Percentiles rank a stretch among this genome's conserved stretches.
phyloP scores from a whole-genome alignment of 805 yeast genomes.

The Wickerhamiella cacticola region DNA sequence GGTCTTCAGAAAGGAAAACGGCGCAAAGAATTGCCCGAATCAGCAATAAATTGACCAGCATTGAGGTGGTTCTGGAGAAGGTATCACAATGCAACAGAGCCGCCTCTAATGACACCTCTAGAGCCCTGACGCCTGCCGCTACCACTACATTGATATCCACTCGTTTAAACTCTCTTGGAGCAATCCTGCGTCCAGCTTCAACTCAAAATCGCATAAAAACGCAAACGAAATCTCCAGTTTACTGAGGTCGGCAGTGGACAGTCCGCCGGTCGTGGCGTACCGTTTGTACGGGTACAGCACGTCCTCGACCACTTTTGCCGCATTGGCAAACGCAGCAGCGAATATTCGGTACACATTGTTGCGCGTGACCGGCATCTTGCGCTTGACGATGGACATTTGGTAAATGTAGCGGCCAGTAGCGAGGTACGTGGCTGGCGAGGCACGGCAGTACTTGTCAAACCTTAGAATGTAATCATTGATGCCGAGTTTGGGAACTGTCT shows the following conservation, averaged over 20 bases:
- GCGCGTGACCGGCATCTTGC: conserved; percentile 28
- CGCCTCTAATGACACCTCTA: too few relatives aligned
- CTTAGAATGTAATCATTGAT: conserved; percentile 28
- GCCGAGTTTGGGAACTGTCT: conserved; percentile 23
- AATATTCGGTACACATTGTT: conserved; percentile 35
- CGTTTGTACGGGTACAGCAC: conserved; percentile 35
- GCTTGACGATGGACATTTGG: conserved; percentile 26
- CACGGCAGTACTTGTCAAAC: conserved; percentile 32
- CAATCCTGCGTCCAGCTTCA: conserved; percentile 33
- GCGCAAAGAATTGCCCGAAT: not conserved
- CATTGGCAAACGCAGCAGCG: conserved; percentile 35
- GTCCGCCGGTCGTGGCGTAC: conserved; percentile 39
- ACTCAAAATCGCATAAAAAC: conserved; percentile 39
- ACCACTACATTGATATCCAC: not conserved
- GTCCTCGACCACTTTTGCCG: conserved; percentile 40
- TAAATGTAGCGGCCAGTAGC: conserved; percentile 30
- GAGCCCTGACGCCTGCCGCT: not conserved
- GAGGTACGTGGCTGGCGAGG: conserved; percentile 31
- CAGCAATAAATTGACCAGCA: not conserved
- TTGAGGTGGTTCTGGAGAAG: too few relatives aligned
- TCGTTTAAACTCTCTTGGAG: not conserved
- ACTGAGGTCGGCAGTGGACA: conserved; percentile 35
- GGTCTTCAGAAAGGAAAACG: conserved; percentile 1
- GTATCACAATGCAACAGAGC: too few relatives aligned
- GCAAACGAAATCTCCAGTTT: conserved; percentile 41